Evolutionary conservation across 2,329 filamentous ascomycete genomes (phyloP), one percentile per base, ranked within the genome.

Genomic region (Cytospora piceicola): DNA sequence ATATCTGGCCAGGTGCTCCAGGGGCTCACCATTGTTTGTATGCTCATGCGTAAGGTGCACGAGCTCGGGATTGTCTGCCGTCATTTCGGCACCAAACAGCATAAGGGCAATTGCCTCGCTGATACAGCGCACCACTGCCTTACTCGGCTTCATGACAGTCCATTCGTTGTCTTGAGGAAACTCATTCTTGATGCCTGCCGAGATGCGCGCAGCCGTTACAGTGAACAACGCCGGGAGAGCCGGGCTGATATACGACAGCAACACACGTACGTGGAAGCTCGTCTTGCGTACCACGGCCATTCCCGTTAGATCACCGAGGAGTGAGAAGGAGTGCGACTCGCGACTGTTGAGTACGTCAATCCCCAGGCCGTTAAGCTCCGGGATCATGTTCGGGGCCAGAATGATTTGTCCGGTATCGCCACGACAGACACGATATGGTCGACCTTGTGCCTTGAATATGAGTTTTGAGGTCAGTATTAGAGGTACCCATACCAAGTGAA

Each of bases 161-260:
- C 51, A 53, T 15, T 53, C 51, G 12, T 29, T 24, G 27, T 11
- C 15, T 53, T 53, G 51, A 12, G 51, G 24, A 8, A 53, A 53
- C 22, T 53, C 51, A 7, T 53, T 30, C 8, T 53, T 14, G 24
- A 53, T 30, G 14, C 51, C 24, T 30, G 51, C 24, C 27, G 51
- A 53, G 20, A 53, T 53, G 24, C 51, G 51, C 15, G 22, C 22
- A 30, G 22, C 51, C 51, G 15, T 53, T 15, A 29, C 12, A 14
- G 24, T 30, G 27, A 53, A 27, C 22, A 53, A 24, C 22, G 51
- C 14, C 22, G 51, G 51, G 51, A 53, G 51, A 53, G 51, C 51
- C 7, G 51, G 51, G 51, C 51, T 53, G 51, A 53, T 53, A 30
- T 53, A 53, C 12, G 51, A 53, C n/a, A 53, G 27, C 27, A 53